These are phyloP conservation scores for Candida sanyaensis DNA, from an alignment of 1,139 yeast species.

Conservation along the genomic window DNA sequence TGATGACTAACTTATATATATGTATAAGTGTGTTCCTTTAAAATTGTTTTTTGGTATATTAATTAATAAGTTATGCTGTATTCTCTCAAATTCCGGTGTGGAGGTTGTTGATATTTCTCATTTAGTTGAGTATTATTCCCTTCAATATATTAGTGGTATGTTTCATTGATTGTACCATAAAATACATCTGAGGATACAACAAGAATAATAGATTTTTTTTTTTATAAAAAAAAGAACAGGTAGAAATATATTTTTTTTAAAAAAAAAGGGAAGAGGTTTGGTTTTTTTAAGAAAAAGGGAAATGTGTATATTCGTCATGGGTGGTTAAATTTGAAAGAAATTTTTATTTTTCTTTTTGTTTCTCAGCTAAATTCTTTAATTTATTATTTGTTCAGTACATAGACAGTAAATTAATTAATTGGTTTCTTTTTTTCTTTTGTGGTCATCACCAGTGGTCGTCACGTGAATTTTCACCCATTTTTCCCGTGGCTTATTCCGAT, in stretches of 20 bases:
- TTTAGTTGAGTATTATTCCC: neutral
- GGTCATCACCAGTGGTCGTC: neutral
- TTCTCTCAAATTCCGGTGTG: neutral
- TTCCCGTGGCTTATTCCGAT: neutral
- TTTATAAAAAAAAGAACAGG: neutral
- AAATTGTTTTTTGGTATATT: neutral
- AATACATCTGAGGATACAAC: slow-evolving; percentile 1
- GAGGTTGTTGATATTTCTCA: neutral
- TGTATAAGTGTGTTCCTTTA: too few relatives aligned
- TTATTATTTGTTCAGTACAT: neutral
- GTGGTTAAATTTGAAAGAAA: neutral
- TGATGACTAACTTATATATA: neutral
- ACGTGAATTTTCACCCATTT: neutral
- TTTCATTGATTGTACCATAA: slow-evolving; percentile 3
- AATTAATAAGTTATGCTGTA: neutral
- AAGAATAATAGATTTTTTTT: neutral
- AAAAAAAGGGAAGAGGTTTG: neutral
- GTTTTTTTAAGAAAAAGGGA: too few relatives aligned
- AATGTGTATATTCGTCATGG: too few relatives aligned
- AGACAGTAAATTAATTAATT: too few relatives aligned
- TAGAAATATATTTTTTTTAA: neutral
- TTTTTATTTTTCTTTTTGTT: neutral
- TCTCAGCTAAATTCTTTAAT: neutral
- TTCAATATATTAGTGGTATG: neutral
- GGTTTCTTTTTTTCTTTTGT: neutral